A percentile compares a stretch with the other conserved stretches of the same genome.
phyloP scores from a whole-genome alignment of 2,329 filamentous ascomycete genomes.

The Scytalidium sp. region DNA sequence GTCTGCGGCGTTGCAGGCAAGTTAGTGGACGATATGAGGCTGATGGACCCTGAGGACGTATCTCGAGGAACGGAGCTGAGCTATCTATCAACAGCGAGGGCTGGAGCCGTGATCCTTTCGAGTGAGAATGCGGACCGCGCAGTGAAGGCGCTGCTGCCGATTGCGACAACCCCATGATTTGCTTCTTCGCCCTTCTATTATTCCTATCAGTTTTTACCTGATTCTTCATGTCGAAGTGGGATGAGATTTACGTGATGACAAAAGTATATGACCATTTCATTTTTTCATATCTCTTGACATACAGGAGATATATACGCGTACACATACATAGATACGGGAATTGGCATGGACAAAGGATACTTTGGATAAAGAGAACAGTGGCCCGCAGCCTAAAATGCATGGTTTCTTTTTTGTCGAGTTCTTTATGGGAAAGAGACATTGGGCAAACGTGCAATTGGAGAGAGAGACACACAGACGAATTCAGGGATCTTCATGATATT shows the following conservation, averaged over 20 bases:
- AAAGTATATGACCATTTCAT: neutral
- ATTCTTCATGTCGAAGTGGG: neutral
- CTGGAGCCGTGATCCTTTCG: constrained; percentile 84
- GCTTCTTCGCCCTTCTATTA: neutral
- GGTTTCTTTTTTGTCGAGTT: neutral
- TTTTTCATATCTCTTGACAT: neutral
- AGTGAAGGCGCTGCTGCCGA: constrained; percentile 62
- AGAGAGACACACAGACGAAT: too few species aligned
- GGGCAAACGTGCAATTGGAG: too few species aligned
- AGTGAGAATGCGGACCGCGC: constrained; percentile 72
- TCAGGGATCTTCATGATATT: too few species aligned
- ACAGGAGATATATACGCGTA: neutral
- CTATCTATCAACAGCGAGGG: constrained; percentile 84
- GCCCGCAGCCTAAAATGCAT: neutral
- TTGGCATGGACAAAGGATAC: neutral
- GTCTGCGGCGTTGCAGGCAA: constrained; percentile 89
- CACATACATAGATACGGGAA: neutral
- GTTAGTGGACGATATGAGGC: constrained; percentile 68
- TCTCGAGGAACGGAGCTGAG: constrained; percentile 66
- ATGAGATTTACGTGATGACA: neutral
- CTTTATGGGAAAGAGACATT: too few species aligned
- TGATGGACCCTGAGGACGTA: neutral
- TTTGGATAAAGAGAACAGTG: neutral
- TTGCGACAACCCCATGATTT: constrained; percentile 25
- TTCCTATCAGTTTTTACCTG: neutral